These are phyloP conservation scores for Torulaspora maleeae DNA, from an alignment of 805 yeast genomes.

Conservation along the genomic window DNA sequence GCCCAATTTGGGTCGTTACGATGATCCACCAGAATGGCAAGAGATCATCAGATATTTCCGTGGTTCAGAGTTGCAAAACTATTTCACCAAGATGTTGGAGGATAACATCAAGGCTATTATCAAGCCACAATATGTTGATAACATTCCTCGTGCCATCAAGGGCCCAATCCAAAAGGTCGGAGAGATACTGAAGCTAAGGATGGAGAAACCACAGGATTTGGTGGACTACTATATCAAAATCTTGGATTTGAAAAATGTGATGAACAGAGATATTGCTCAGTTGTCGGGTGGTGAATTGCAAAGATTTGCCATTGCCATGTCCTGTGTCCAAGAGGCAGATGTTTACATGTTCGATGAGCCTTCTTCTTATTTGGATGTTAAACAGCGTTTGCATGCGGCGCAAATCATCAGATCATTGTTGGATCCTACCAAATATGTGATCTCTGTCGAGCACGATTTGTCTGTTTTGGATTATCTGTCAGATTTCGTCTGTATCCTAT, in stretches of 20 bases:
- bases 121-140: constrained; percentile 98
- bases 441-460: constrained; percentile 97
- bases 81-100: constrained; percentile 88
- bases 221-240: constrained; percentile 61
- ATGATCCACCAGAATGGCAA: constrained; percentile 97
- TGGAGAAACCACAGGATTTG: constrained; percentile 59
- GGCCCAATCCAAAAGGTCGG: constrained; percentile 86
- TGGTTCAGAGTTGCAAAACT: constrained; percentile 96
- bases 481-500: constrained; percentile 92
- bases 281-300: constrained; percentile 98
- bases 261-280: constrained; percentile 82
- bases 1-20: constrained; percentile 91
- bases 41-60: constrained; percentile 87
- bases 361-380: constrained; percentile 95
- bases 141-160: constrained; percentile 92
- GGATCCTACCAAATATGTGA: constrained; percentile 73
- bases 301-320: constrained; percentile 96
- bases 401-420: constrained; percentile 84
- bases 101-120: constrained; percentile 94
- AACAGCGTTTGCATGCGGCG: constrained; percentile 98
- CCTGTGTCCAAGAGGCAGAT: constrained; percentile 89
- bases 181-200: constrained; percentile 68
- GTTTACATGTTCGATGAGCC: constrained; percentile 99
- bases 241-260: constrained; percentile 69
- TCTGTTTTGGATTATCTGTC: constrained; percentile 95